These are phyloP conservation scores for Colletotrichum tropicicola DNA, from an alignment of 2,329 filamentous ascomycete species.

Conservation along the genomic window DNA sequence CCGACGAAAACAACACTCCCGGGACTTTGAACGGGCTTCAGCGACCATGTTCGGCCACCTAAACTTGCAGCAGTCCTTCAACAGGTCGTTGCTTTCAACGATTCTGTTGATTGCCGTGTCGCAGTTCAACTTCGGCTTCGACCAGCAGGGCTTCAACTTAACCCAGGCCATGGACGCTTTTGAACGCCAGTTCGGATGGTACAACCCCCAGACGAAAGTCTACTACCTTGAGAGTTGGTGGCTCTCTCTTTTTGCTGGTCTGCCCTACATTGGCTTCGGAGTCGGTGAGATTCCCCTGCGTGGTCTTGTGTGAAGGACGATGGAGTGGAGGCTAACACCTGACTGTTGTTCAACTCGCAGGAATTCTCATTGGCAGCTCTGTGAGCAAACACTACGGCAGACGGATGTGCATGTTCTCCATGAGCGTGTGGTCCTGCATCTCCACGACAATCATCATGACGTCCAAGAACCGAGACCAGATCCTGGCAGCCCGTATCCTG, in stretches of 20 bases:
- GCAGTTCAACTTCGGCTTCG: slow-evolving; percentile 50
- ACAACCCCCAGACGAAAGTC: slow-evolving; percentile 31
- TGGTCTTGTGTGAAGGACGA: too few relatives aligned
- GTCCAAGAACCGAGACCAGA: slow-evolving; percentile 38
- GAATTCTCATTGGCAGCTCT: slow-evolving; percentile 34
- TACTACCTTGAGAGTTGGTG: slow-evolving; percentile 42
- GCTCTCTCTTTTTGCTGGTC: slow-evolving; percentile 45
- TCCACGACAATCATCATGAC: slow-evolving; percentile 43
- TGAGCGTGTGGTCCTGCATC: slow-evolving; percentile 45
- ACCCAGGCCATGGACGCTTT: slow-evolving; percentile 48
- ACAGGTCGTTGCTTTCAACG: slow-evolving; percentile 30
- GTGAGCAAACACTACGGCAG: slow-evolving; percentile 36
- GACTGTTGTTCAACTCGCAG: too few relatives aligned
- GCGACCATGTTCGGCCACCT: not conserved
- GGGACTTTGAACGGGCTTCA: not conserved
- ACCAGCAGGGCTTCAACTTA: slow-evolving; percentile 46
- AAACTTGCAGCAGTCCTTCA: slow-evolving; percentile 31
- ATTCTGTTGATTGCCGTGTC: slow-evolving; percentile 44
- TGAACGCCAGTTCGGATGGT: slow-evolving; percentile 42
- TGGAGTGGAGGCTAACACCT: too few relatives aligned
- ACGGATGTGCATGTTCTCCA: slow-evolving; percentile 38
- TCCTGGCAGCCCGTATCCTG: slow-evolving; percentile 44
- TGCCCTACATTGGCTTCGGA: slow-evolving; percentile 46
- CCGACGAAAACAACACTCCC: not conserved
- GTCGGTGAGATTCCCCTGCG: slow-evolving; percentile 33